A percentile compares a stretch with the other conserved stretches of the same genome.
phyloP scores from a whole-genome alignment of 148 eudicot genomes.

The Bassia scoparia region DNA sequence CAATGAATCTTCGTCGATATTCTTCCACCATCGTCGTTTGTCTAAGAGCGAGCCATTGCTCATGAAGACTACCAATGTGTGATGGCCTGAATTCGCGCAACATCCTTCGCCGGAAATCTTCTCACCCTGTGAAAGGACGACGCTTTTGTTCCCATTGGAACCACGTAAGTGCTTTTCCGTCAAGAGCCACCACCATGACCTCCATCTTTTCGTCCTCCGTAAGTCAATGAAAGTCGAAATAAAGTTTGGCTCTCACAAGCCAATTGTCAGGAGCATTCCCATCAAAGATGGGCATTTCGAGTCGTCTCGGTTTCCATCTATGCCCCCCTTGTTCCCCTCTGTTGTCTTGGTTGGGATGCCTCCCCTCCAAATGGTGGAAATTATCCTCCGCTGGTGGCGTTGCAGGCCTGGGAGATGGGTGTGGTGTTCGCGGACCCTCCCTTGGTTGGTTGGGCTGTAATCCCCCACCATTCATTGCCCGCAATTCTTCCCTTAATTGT shows the following conservation, averaged over 20 bases:
- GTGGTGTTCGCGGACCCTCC: too few species aligned
- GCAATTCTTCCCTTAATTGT: too few species aligned
- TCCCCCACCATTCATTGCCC: too few species aligned
- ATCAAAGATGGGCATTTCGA: background rate
- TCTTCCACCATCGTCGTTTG: background rate
- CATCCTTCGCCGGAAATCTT: background rate
- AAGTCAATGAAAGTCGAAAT: background rate
- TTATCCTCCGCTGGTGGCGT: too few species aligned
- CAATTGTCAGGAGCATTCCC: background rate
- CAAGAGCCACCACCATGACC: background rate
- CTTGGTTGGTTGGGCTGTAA: too few species aligned
- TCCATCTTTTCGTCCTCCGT: background rate
- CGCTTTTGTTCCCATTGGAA: background rate
- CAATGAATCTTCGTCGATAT: background rate
- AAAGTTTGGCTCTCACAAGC: background rate
- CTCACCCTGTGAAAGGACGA: fast-evolving
- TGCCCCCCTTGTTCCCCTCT: background rate
- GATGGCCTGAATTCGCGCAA: background rate
- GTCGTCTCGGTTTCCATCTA: background rate
- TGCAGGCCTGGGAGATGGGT: too few species aligned
- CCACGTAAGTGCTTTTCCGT: background rate
- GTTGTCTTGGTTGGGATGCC: background rate
- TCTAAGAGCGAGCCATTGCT: background rate
- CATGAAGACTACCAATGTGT: background rate
- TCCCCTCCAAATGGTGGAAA: too few species aligned